Conservation (phyloP, 768 basidiomycete genomes). For the Rhodosporidiobolus sp. region DNA sequence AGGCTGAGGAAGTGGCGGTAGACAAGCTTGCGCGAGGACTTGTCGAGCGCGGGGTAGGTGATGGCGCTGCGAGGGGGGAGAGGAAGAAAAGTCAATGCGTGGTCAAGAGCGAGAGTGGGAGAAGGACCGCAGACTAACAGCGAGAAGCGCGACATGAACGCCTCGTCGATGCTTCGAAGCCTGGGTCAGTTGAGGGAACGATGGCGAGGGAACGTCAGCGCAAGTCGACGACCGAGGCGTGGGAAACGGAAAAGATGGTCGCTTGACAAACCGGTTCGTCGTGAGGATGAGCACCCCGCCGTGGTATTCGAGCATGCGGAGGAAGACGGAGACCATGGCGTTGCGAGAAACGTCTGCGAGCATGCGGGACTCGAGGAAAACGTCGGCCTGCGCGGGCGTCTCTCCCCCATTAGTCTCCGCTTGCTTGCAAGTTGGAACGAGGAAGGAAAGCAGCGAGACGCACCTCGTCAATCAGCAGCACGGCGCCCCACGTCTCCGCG, state of each 20-base stretch:
- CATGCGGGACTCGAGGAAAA: conserved; percentile 68
- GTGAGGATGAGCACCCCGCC: conserved; percentile 52
- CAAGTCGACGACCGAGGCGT: too few relatives aligned
- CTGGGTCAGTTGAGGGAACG: too few relatives aligned
- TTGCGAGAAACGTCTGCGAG: conserved; percentile 65
- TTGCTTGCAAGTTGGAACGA: too few relatives aligned
- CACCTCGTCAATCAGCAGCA: conserved; percentile 21
- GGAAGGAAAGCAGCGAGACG: too few relatives aligned
- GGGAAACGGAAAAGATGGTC: conserved; percentile 16
- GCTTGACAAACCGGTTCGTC: conserved; percentile 48
- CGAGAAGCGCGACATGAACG: conserved; percentile 59
- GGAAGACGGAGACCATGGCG: conserved; percentile 69
- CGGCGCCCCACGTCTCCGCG: conserved; percentile 42
- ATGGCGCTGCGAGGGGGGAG: conserved; percentile 52
- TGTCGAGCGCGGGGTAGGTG: conserved; percentile 61
- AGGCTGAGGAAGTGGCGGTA: conserved; percentile 63
- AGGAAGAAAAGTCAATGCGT: not conserved
- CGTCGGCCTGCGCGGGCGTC: conserved; percentile 56
- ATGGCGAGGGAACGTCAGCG: too few relatives aligned
- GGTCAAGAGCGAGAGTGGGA: too few relatives aligned
- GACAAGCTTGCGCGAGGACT: conserved; percentile 59
- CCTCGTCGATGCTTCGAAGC: conserved; percentile 62
- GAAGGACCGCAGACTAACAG: conserved; percentile 3
- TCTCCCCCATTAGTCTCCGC: too few relatives aligned
- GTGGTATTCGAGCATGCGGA: conserved; percentile 49